Conservation (phyloP, 2,329 filamentous ascomycete species). For the Colletotrichum brevisporum region DNA sequence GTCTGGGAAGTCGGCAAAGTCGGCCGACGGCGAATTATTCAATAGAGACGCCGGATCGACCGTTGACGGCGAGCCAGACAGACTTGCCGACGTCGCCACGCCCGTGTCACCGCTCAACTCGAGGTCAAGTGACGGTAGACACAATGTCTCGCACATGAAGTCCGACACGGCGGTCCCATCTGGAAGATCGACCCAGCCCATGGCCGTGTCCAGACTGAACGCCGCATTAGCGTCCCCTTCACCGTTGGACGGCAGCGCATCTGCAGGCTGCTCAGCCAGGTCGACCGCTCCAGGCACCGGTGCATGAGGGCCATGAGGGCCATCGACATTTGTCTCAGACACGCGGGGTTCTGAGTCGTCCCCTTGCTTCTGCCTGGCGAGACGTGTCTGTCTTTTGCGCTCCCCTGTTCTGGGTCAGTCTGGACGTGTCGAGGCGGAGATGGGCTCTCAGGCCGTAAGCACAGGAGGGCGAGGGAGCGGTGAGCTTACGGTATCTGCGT, state of each 20-base stretch:
- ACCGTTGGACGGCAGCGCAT: neutral
- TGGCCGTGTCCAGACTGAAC: constrained; percentile 19
- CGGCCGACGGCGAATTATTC: constrained; percentile 35
- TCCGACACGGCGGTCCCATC: constrained; percentile 17
- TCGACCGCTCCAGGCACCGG: neutral
- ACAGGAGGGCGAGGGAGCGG: neutral
- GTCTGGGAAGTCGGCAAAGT: constrained; percentile 54
- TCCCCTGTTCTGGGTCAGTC: constrained; percentile 44
- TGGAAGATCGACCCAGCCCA: constrained; percentile 20
- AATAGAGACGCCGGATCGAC: constrained; percentile 35
- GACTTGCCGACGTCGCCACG: neutral
- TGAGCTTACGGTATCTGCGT: constrained; percentile 62
- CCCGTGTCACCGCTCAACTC: neutral
- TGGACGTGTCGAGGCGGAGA: neutral
- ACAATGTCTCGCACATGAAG: constrained; percentile 9
- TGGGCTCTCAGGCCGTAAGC: too few relatives aligned
- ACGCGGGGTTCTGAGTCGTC: neutral
- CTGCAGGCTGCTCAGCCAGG: constrained; percentile 17
- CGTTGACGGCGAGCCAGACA: constrained; percentile 12
- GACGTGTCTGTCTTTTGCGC: constrained; percentile 45
- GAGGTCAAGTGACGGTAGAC: neutral
- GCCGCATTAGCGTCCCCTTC: constrained; percentile 24
- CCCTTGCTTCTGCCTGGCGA: constrained; percentile 22
- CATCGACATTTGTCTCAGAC: constrained; percentile 20
- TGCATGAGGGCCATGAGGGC: neutral